Percentiles rank a stretch among this genome's conserved stretches.
These are phyloP conservation scores for Plicaturopsis crispa DNA, from an alignment of 768 basidiomycete genomes.

Conservation along the genomic window DNA sequence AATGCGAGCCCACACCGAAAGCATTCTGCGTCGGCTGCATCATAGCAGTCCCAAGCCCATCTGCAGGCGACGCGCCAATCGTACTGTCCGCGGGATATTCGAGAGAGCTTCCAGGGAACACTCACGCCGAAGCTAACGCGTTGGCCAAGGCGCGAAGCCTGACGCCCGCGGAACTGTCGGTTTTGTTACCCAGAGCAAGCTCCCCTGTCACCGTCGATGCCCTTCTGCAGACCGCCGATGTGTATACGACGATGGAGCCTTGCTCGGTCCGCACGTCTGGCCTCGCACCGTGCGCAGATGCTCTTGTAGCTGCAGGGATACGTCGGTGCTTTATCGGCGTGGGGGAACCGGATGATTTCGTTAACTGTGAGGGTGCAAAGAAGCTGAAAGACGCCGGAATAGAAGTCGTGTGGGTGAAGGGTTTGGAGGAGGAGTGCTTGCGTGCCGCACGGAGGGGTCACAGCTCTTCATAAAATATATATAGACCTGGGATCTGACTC, in stretches of 20 bases:
- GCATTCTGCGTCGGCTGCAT: slow-evolving; percentile 94
- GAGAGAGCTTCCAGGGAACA: slow-evolving; percentile 87
- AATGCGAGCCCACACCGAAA: slow-evolving; percentile 59
- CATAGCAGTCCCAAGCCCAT: slow-evolving; percentile 43
- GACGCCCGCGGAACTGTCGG: slow-evolving; percentile 32
- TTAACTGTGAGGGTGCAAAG: slow-evolving; percentile 81
- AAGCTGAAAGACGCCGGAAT: slow-evolving; percentile 65
- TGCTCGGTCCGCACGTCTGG: slow-evolving; percentile 89
- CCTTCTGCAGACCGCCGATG: slow-evolving; percentile 55
- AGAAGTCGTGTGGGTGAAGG: slow-evolving; percentile 67
- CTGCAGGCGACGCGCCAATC: slow-evolving; percentile 28
- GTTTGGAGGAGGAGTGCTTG: slow-evolving; percentile 76
- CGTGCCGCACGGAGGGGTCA: slow-evolving; percentile 65
- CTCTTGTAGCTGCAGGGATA: slow-evolving; percentile 65
- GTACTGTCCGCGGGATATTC: slow-evolving; percentile 81
- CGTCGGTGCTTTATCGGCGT: slow-evolving; percentile 82
- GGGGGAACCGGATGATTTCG: slow-evolving; percentile 90
- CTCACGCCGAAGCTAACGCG: slow-evolving; percentile 96
- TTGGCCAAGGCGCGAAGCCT: slow-evolving; percentile 59
- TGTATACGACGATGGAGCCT: slow-evolving; percentile 95
- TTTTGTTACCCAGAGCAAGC: slow-evolving; percentile 30
- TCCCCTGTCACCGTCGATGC: slow-evolving; percentile 32
- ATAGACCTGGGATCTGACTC: no score
- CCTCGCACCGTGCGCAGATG: slow-evolving; percentile 77
- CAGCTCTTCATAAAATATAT: neutral